Evolutionary conservation across 176 grass and related monocot species (phyloP).

Genomic region (Chloris gayana): DNA sequence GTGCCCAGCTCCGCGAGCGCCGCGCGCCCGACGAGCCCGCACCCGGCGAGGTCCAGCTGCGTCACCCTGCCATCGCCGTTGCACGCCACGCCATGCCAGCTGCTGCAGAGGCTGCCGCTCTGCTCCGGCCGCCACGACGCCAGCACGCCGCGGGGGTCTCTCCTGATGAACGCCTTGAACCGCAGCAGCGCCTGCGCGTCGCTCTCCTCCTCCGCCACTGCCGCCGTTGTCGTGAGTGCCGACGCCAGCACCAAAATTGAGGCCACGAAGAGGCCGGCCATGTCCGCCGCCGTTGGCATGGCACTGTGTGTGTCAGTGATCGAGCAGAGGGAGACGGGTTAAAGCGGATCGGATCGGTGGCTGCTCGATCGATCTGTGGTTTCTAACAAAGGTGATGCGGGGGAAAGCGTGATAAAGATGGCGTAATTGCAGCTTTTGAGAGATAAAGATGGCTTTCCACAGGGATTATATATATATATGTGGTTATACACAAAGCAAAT

Average conservation of each 20-base stretch:
- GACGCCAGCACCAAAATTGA: neutral
- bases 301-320: slow-evolving; percentile 21
- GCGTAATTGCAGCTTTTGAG: slow-evolving; percentile 19
- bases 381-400: neutral
- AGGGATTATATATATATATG: neutral
- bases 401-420: neutral
- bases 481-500: neutral
- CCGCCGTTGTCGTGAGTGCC: neutral
- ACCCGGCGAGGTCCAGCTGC: slow-evolving; percentile 59
- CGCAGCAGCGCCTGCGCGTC: slow-evolving; percentile 60
- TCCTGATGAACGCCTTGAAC: slow-evolving; percentile 68
- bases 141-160: slow-evolving; percentile 55
- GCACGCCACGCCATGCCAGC: slow-evolving; percentile 78
- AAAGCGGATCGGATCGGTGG: neutral
- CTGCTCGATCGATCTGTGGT: neutral
- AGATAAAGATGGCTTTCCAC: neutral
- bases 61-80: slow-evolving; percentile 53
- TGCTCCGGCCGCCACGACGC: slow-evolving; percentile 52
- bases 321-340: slow-evolving; percentile 2
- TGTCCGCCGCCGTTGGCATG: slow-evolving; percentile 59
- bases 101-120: slow-evolving; percentile 47
- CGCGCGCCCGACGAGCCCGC: slow-evolving; percentile 45
- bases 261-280: slow-evolving; percentile 31
- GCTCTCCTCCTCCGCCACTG: neutral
- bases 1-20: slow-evolving; percentile 47